Evolutionary conservation across 148 eudicot genomes (phyloP).

Genomic region (Fagopyrum tataricum): DNA sequence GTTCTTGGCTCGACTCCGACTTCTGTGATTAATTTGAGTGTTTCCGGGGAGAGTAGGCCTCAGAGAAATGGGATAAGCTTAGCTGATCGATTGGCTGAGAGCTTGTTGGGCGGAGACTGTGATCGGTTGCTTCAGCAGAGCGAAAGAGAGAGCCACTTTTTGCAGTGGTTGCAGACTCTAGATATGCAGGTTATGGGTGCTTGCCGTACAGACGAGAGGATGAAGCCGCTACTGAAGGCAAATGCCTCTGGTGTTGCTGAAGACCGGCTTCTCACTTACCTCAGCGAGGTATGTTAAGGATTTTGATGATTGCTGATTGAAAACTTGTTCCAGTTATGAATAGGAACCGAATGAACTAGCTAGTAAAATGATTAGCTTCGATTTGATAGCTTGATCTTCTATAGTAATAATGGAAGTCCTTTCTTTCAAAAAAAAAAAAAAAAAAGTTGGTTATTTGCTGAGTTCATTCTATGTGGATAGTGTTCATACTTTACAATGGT

Average conservation of each 20-base stretch:
- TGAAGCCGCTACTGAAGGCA: slow-evolving; percentile 77
- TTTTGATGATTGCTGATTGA: not conserved
- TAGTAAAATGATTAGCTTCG: too few species aligned
- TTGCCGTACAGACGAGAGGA: slow-evolving; percentile 77
- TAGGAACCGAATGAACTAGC: not conserved
- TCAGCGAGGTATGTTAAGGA: slow-evolving; percentile 52
- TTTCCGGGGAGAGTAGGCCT: slow-evolving; percentile 15
- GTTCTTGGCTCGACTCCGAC: slow-evolving; percentile 14
- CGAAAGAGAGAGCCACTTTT: slow-evolving; percentile 39
- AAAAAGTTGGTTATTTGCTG: not conserved
- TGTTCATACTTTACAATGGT: not conserved
- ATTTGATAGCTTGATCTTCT: not conserved
- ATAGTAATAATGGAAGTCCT: too few species aligned
- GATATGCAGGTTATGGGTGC: slow-evolving; percentile 91
- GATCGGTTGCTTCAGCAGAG: slow-evolving; percentile 57
- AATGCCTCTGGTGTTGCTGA: slow-evolving; percentile 68
- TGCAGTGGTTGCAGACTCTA: slow-evolving; percentile 68
- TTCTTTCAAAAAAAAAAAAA: too few species aligned
- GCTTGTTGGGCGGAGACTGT: slow-evolving; percentile 42
- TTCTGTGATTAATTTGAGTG: slow-evolving; percentile 9
- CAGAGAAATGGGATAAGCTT: slow-evolving; percentile 24
- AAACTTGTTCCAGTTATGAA: not conserved
- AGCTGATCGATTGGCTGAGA: slow-evolving; percentile 40
- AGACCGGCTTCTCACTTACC: slow-evolving; percentile 72
- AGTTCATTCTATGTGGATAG: not conserved